Conservation (phyloP, 805 yeast species). For the Yarrowia bubula region DNA sequence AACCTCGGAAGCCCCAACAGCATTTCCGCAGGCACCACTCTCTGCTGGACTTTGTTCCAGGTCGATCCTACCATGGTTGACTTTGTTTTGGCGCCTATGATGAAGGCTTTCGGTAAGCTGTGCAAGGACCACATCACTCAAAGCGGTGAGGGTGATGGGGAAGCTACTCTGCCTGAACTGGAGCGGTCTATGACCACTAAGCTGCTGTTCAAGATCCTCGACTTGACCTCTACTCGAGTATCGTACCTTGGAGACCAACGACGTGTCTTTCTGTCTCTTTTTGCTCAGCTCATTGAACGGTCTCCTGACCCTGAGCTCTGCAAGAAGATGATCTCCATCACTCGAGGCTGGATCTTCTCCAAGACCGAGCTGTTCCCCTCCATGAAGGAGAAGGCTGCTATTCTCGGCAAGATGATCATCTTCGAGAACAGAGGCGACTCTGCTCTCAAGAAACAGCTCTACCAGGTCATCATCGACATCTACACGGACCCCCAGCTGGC, state of each 20-base stretch:
- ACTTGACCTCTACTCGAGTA: slow-evolving; percentile 75
- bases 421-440: slow-evolving; percentile 87
- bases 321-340: slow-evolving; percentile 70
- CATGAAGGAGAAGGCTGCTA: slow-evolving; percentile 92
- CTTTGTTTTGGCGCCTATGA: slow-evolving; percentile 66
- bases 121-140: slow-evolving; percentile 74
- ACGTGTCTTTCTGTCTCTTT: slow-evolving; percentile 75
- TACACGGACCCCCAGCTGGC: slow-evolving; percentile 76
- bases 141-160: slow-evolving; percentile 30
- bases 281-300: slow-evolving; percentile 88
- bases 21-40: slow-evolving; percentile 72
- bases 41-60: slow-evolving; percentile 69
- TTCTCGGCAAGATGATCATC: slow-evolving; percentile 87
- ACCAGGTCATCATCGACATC: slow-evolving; percentile 80
- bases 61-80: slow-evolving; percentile 73
- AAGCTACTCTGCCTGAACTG: slow-evolving; percentile 47
- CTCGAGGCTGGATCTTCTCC: slow-evolving; percentile 86
- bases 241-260: slow-evolving; percentile 91
- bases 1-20: slow-evolving; percentile 71
- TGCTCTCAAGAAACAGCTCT: slow-evolving; percentile 70
- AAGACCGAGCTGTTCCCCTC: slow-evolving; percentile 86
- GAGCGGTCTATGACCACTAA: slow-evolving; percentile 80
- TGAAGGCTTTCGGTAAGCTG: slow-evolving; percentile 84
- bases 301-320: slow-evolving; percentile 75
- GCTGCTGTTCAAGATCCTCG: slow-evolving; percentile 70